Conservation (phyloP, 2,329 filamentous ascomycete genomes). For the Fusarium sp. region DNA sequence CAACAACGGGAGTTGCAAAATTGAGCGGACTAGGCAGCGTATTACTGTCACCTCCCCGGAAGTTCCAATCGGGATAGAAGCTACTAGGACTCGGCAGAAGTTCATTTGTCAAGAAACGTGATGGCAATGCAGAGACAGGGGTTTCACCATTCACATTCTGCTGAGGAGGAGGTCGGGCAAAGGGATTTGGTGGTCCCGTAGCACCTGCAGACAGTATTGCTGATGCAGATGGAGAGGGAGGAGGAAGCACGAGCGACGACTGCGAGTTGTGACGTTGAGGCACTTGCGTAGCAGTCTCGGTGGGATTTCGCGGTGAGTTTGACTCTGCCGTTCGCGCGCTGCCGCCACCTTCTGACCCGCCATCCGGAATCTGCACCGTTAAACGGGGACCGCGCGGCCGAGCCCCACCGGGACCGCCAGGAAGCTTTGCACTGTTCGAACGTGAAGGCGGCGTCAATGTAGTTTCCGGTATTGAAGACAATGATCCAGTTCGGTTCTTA, state of each 20-base stretch:
- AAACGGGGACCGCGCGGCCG: conserved; percentile 82
- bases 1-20: conserved; percentile 83
- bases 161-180: conserved; percentile 86
- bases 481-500: conserved; percentile 61
- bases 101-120: conserved; percentile 87
- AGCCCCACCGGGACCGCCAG: conserved; percentile 66
- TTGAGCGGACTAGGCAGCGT: conserved; percentile 92
- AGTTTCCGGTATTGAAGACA: conserved; percentile 73
- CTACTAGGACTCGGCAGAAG: conserved; percentile 90
- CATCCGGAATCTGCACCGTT: conserved; percentile 94
- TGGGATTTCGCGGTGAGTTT: conserved; percentile 69
- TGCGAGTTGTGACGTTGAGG: conserved; percentile 66
- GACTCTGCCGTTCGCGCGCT: conserved; percentile 77
- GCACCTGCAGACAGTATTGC: conserved; percentile 90
- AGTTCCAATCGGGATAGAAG: conserved; percentile 94
- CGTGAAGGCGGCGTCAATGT: conserved; percentile 77
- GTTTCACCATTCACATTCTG: conserved; percentile 68
- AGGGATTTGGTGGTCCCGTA: conserved; percentile 92
- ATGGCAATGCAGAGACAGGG: conserved; percentile 93
- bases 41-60: conserved; percentile 77
- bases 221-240: conserved; percentile 89
- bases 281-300: conserved; percentile 66
- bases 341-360: conserved; percentile 77
- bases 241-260: conserved; percentile 82
- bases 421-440: conserved; percentile 77